These are phyloP conservation scores for Tolypocladium amazonense DNA, from an alignment of 2,329 filamentous ascomycete genomes.

Conservation along the genomic window DNA sequence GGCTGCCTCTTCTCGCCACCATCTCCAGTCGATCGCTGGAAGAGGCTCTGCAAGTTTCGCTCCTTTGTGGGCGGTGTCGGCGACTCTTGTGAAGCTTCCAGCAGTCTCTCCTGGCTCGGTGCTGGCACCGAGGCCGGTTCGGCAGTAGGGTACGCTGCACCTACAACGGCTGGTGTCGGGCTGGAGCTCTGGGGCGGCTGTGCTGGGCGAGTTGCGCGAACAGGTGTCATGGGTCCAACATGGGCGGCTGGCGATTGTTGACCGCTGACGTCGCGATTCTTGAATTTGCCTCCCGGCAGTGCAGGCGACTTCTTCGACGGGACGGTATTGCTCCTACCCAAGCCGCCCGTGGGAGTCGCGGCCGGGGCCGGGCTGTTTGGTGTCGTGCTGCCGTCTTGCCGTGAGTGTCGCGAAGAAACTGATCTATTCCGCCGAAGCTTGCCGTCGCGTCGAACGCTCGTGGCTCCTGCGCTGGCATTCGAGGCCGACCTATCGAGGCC, in stretches of 20 bases:
- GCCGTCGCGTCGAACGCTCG: conserved; percentile 74
- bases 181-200: conserved; percentile 12
- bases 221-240: conserved; percentile 26
- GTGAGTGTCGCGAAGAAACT: conserved; percentile 79
- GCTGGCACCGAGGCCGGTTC: conserved; percentile 21
- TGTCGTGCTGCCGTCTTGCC: conserved; percentile 60
- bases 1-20: conserved; percentile 59
- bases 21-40: conserved; percentile 55
- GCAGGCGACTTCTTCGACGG: conserved; percentile 82
- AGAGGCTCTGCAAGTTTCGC: conserved; percentile 56
- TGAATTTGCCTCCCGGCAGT: conserved; percentile 56
- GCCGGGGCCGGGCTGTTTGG: conserved; percentile 52
- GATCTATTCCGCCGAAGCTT: conserved; percentile 81
- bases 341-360: conserved; percentile 43
- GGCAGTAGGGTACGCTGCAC: conserved; percentile 14
- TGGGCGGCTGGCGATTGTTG: conserved; percentile 19
- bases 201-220: conserved; percentile 12
- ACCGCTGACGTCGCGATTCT: conserved; percentile 23
- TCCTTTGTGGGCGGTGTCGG: conserved; percentile 55
- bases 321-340: conserved; percentile 73
- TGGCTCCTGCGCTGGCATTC: conserved; percentile 78
- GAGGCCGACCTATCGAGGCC: conserved; percentile 58
- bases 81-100: conserved; percentile 28
- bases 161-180: conserved; percentile 15
- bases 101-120: conserved; percentile 38